phyloP scores from a whole-genome alignment of 345 rosid genomes.

The Kandelia obovata region DNA sequence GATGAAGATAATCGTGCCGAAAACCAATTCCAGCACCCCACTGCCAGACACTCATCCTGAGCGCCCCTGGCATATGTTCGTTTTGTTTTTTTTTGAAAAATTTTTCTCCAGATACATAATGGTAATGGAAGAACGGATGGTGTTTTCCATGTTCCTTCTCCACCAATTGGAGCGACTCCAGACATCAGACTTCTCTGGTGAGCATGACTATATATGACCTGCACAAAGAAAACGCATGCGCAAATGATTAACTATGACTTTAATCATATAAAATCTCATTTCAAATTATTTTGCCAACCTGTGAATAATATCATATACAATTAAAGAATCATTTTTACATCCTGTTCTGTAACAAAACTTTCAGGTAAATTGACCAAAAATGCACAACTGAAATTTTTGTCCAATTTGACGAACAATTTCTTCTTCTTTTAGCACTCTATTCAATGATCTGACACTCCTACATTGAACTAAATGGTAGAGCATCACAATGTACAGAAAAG shows the following conservation, averaged over 20 bases:
- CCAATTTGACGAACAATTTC: too few species aligned
- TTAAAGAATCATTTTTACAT: neutral
- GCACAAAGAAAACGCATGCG: constrained; percentile 22
- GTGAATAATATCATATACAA: neutral
- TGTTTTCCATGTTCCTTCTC: constrained; percentile 51
- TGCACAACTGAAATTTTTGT: too few species aligned
- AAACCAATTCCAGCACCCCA: constrained; percentile 47
- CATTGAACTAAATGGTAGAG: too few species aligned
- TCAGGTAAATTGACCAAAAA: too few species aligned
- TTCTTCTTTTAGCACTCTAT: too few species aligned
- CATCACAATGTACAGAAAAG: too few species aligned
- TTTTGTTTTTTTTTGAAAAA: neutral
- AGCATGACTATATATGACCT: constrained; percentile 75
- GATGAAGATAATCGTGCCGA: constrained; percentile 23
- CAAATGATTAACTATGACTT: neutral
- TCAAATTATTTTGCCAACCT: neutral
- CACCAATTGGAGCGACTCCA: constrained; percentile 42
- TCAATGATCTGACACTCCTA: too few species aligned
- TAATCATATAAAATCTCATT: neutral
- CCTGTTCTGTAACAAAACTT: neutral
- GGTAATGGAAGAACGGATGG: constrained; percentile 40
- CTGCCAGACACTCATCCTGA: constrained; percentile 36
- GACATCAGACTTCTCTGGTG: constrained; percentile 59
- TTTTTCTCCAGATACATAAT: constrained; percentile 20
- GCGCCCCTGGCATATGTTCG: constrained; percentile 29